phyloP scores from a whole-genome alignment of 1,139 yeast genomes.

The Debaryomyces psychrophilus region DNA sequence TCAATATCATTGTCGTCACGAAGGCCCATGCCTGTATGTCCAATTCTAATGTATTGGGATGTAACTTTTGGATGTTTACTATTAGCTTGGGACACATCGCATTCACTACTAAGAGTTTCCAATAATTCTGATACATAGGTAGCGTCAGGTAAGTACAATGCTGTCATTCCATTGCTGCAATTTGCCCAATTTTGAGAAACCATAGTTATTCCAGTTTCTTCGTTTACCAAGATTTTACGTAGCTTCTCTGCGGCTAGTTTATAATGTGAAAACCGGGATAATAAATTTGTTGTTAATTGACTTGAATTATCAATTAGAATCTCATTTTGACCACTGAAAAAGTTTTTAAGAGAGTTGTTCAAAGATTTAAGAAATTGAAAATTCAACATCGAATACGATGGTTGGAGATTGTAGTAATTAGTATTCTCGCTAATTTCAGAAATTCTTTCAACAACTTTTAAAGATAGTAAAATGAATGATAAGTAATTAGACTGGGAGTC shows the following conservation, averaged over 20 bases:
- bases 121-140: constrained; percentile 7
- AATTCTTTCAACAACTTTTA: constrained; percentile 7
- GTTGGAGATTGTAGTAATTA: background rate
- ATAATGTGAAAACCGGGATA: constrained; percentile 3
- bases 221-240: constrained; percentile 7
- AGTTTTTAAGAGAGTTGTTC: background rate
- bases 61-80: constrained; percentile 10
- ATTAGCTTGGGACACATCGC: constrained; percentile 9
- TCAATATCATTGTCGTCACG: constrained; percentile 9
- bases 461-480: constrained; percentile 7
- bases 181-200: constrained; percentile 2
- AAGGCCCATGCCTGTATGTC: constrained; percentile 12
- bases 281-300: constrained; percentile 4
- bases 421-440: background rate
- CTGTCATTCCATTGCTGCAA: constrained; percentile 13
- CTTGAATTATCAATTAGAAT: constrained; percentile 5
- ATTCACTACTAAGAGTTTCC: constrained; percentile 5
- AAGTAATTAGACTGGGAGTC: background rate
- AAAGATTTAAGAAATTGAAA: background rate
- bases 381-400: background rate
- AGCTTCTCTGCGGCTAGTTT: constrained; percentile 6
- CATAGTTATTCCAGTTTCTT: constrained; percentile 4
- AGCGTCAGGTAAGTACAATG: constrained; percentile 10
- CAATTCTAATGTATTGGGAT: constrained; percentile 11
- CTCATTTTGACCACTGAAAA: background rate